Evolutionary conservation across 306 rosid genomes (phyloP).

Genomic region (Medicago arabica): DNA sequence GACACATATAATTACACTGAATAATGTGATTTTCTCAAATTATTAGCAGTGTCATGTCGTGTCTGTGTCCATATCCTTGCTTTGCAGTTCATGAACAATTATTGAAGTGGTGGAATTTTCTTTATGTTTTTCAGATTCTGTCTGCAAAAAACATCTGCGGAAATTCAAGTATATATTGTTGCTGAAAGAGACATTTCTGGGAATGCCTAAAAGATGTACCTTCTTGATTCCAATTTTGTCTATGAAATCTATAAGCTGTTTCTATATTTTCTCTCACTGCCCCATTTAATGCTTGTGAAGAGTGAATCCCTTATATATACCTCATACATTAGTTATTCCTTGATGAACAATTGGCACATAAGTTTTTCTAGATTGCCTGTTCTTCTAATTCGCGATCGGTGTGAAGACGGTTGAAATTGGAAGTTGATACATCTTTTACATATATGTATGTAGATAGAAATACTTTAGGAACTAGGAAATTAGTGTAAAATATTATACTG

Average conservation of each 20-base stretch:
- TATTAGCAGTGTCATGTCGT: too few relatives aligned
- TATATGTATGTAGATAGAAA: constrained; percentile 38
- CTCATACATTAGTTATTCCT: constrained; percentile 41
- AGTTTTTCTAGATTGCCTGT: constrained; percentile 48
- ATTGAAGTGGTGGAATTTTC: background rate
- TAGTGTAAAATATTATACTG: constrained; percentile 1
- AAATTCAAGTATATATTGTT: background rate
- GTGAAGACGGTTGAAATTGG: constrained; percentile 68
- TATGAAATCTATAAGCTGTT: constrained; percentile 49
- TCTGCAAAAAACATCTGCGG: constrained; percentile 22
- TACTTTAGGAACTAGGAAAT: constrained; percentile 34
- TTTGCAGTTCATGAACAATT: too few relatives aligned
- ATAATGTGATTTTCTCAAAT: too few relatives aligned
- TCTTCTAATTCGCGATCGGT: constrained; percentile 50
- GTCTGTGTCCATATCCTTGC: too few relatives aligned
- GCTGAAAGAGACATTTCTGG: constrained; percentile 41
- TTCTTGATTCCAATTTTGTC: constrained; percentile 39
- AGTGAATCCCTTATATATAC: constrained; percentile 32
- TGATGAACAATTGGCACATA: constrained; percentile 52
- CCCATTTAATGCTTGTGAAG: constrained; percentile 43
- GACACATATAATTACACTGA: too few relatives aligned
- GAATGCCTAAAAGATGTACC: constrained; percentile 78
- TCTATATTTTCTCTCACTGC: constrained; percentile 35
- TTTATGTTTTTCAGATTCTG: constrained; percentile 38
- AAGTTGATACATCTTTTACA: background rate